phyloP scores from a whole-genome alignment of 2,329 filamentous ascomycete genomes.

The Sphaceloma murrayae region DNA sequence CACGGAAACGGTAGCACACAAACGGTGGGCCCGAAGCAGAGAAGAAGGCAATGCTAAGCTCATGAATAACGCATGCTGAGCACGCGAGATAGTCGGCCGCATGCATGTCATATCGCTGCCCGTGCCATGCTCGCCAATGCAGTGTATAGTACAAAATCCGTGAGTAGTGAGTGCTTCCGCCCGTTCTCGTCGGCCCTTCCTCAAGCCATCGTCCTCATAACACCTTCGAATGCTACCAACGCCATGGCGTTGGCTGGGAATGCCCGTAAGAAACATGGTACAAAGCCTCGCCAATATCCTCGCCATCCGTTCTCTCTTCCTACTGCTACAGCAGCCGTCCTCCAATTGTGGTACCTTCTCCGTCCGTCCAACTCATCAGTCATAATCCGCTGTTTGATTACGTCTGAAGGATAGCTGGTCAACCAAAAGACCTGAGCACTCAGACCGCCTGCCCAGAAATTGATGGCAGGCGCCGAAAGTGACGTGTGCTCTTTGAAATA shows the following conservation, averaged over 20 bases:
- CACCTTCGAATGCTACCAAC: conserved; percentile 82
- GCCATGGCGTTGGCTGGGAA: conserved; percentile 96
- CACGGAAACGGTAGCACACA: conserved; percentile 9
- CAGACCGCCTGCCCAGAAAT: conserved; percentile 94
- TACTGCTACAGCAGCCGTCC: conserved; percentile 66
- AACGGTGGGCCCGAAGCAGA: conserved; percentile 13
- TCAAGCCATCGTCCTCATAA: conserved; percentile 34
- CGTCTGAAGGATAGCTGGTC: conserved; percentile 81
- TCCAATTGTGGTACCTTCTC: conserved; percentile 64
- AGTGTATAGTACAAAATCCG: neutral
- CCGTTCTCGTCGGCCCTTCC: neutral
- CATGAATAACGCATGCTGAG: conserved; percentile 4
- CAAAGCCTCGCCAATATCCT: conserved; percentile 85
- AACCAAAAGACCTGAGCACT: conserved; percentile 94
- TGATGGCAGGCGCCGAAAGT: conserved; percentile 69
- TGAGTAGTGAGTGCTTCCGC: conserved; percentile 2
- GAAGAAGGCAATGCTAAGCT: conserved; percentile 3
- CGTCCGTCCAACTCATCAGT: conserved; percentile 80
- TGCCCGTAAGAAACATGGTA: conserved; percentile 85
- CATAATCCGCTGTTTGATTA: conserved; percentile 96
- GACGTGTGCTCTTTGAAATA: conserved; percentile 56
- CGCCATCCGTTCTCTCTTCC: conserved; percentile 64
- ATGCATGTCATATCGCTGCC: conserved; percentile 12
- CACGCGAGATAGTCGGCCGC: neutral
- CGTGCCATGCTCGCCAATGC: conserved; percentile 1